Evolutionary conservation across 1,284 basidiomycete genomes (phyloP).

Genomic region (Malassezia vespertilionis): DNA sequence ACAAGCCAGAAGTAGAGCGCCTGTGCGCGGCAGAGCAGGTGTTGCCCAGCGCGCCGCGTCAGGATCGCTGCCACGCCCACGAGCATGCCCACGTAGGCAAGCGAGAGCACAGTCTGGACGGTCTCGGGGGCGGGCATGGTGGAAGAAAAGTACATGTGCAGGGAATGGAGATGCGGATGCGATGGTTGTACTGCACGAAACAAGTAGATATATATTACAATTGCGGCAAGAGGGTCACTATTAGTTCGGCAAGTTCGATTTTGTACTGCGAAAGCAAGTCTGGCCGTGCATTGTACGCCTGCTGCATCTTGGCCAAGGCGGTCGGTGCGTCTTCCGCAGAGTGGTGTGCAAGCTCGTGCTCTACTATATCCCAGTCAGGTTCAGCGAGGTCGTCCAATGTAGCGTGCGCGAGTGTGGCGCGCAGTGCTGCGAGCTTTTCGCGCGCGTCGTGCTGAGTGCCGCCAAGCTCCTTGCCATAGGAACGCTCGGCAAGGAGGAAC

Average conservation of each 20-base stretch:
- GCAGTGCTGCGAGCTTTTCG: neutral
- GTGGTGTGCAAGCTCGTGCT: slow-evolving; percentile 11
- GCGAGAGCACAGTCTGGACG: neutral
- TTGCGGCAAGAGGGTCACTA: no score
- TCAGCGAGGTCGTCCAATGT: slow-evolving; percentile 4
- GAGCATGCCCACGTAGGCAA: slow-evolving; percentile 6
- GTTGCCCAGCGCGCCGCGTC: no score
- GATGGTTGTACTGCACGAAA: no score
- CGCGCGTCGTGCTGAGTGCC: neutral
- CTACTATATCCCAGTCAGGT: slow-evolving; percentile 9
- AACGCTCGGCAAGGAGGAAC: neutral
- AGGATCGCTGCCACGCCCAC: neutral
- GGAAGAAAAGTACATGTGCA: no score
- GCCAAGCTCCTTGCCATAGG: neutral
- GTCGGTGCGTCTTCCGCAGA: neutral
- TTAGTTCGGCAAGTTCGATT: no score
- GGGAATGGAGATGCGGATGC: no score
- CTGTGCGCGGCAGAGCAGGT: no score
- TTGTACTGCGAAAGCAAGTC: no score
- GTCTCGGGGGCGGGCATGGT: neutral
- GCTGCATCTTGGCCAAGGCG: neutral
- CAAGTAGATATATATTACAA: neutral
- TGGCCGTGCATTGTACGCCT: neutral
- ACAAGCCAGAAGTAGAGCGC: slow-evolving; percentile 31
- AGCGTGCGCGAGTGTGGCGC: neutral